A percentile compares a stretch with the other conserved stretches of the same genome.
Evolutionary conservation across 352 stramenopile genomes (phyloP).

Genomic region (Phytophthora pisi): DNA sequence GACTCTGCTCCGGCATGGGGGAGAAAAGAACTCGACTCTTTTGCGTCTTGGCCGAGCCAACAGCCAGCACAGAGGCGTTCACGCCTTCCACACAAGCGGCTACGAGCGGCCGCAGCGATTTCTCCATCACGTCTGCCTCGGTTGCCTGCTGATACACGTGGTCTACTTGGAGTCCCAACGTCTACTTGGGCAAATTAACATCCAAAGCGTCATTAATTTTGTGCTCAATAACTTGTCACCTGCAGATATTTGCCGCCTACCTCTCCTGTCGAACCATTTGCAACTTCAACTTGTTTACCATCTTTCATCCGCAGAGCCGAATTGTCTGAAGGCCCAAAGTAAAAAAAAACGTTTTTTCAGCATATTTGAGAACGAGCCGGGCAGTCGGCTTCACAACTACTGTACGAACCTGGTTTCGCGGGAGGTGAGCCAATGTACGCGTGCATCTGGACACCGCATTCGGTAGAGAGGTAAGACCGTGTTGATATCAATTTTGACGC

Average conservation of each 20-base stretch:
- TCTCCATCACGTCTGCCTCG: slow-evolving; percentile 51
- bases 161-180: slow-evolving; percentile 34
- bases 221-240: no score
- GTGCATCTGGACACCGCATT: slow-evolving; percentile 29
- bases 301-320: slow-evolving; percentile 53
- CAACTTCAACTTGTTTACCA: slow-evolving; percentile 46
- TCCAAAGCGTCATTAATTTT: not conserved
- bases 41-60: slow-evolving; percentile 45
- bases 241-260: slow-evolving; percentile 4
- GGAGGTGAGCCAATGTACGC: slow-evolving; percentile 27
- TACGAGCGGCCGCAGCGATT: slow-evolving; percentile 46
- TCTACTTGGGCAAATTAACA: slow-evolving; percentile 19
- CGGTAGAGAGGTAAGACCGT: not conserved
- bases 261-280: slow-evolving; percentile 33
- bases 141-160: slow-evolving; percentile 50
- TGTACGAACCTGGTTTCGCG: slow-evolving; percentile 26
- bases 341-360: not conserved
- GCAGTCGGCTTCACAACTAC: not conserved
- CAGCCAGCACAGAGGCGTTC: slow-evolving; percentile 47
- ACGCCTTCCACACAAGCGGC: slow-evolving; percentile 58
- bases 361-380: no score
- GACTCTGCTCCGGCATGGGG: slow-evolving; percentile 32
- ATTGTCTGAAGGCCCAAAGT: slow-evolving; percentile 21
- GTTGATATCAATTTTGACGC: no score
- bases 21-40: slow-evolving; percentile 51